Percentiles rank a stretch among this genome's conserved stretches.
Conservation (phyloP, 2,329 filamentous ascomycete species). For the Neurospora sp. region DNA sequence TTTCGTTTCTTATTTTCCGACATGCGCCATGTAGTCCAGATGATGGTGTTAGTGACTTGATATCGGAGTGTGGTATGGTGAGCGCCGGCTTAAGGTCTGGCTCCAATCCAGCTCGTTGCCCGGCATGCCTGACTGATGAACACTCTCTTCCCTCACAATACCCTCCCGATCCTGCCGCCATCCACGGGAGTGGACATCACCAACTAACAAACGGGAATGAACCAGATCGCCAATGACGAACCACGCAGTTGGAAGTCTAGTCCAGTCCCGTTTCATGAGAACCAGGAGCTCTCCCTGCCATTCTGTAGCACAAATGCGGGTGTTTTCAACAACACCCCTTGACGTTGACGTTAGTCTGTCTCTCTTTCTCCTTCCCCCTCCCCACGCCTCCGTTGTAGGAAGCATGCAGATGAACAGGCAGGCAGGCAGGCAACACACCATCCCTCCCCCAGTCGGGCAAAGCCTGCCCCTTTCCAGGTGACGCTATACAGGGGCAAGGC, state of each 20-base stretch:
- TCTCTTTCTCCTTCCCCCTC: background rate
- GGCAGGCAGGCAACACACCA: background rate
- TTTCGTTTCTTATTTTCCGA: background rate
- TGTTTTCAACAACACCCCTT: background rate
- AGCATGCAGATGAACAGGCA: background rate
- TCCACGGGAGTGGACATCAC: background rate
- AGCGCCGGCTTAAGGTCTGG: background rate
- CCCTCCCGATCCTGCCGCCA: background rate
- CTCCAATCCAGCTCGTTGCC: background rate
- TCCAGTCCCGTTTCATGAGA: background rate
- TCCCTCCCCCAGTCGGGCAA: background rate
- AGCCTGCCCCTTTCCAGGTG: background rate
- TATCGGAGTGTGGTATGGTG: background rate
- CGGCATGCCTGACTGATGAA: background rate
- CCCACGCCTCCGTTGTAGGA: background rate
- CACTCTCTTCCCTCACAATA: background rate
- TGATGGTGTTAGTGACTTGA: background rate
- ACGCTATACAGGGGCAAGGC: background rate
- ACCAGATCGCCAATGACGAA: background rate
- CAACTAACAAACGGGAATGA: background rate
- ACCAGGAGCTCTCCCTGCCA: background rate
- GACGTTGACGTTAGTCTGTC: background rate
- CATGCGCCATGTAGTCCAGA: background rate
- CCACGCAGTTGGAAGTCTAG: background rate
- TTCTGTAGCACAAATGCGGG: background rate